Conservation (phyloP, 805 yeast genomes). For the Sungouiella thailandica region DNA sequence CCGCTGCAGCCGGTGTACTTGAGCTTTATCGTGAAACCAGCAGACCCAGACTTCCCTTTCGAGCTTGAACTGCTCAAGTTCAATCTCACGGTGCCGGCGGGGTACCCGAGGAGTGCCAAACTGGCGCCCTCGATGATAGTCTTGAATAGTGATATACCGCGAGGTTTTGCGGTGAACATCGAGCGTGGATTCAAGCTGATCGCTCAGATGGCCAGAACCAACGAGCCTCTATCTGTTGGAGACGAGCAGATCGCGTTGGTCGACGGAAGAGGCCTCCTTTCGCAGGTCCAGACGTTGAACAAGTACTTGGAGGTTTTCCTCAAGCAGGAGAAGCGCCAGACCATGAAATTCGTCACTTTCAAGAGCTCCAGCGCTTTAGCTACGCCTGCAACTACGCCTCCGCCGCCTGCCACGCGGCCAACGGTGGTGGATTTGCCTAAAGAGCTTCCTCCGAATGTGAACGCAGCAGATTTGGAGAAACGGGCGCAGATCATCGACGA, state of each 20-base stretch:
- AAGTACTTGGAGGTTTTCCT: slow-evolving; percentile 54
- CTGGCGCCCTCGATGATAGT: slow-evolving; percentile 50
- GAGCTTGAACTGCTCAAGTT: slow-evolving; percentile 52
- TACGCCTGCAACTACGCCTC: slow-evolving; percentile 1
- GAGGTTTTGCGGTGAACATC: slow-evolving; percentile 62
- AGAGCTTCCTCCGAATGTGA: slow-evolving; percentile 1
- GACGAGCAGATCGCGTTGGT: slow-evolving; percentile 28
- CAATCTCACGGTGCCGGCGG: slow-evolving; percentile 48
- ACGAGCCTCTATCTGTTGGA: slow-evolving; percentile 8
- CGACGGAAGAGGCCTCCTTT: slow-evolving; percentile 47
- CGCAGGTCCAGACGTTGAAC: slow-evolving; percentile 53
- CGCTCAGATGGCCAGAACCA: slow-evolving; percentile 18
- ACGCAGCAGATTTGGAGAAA: slow-evolving; percentile 5
- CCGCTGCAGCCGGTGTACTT: slow-evolving; percentile 28
- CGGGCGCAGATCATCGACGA: slow-evolving; percentile 21
- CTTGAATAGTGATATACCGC: slow-evolving; percentile 62
- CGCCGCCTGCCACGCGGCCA: not conserved
- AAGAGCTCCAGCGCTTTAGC: slow-evolving; percentile 7
- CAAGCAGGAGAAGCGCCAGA: slow-evolving; percentile 53
- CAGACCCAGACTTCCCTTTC: slow-evolving; percentile 71
- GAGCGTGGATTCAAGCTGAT: slow-evolving; percentile 58
- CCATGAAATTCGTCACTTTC: slow-evolving; percentile 53
- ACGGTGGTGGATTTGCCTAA: slow-evolving; percentile 2
- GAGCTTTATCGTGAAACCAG: slow-evolving; percentile 49
- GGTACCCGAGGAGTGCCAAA: slow-evolving; percentile 54